Evolutionary conservation across 495 filamentous ascomycete species (phyloP).

Genomic region (Talaromyces stipitatus): DNA sequence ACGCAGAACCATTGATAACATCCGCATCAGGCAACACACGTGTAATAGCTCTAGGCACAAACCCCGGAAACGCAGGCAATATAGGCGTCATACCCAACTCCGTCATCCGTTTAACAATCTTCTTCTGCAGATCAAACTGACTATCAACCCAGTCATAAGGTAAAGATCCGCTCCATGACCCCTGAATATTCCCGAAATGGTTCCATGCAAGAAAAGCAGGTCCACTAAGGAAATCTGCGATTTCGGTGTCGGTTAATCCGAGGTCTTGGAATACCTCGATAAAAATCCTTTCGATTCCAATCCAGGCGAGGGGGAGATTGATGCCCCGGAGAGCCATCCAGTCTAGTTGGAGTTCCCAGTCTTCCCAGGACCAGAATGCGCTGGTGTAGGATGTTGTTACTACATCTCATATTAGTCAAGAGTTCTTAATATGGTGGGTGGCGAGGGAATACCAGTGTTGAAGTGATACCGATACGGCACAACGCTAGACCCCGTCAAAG

Average conservation of each 20-base stretch:
- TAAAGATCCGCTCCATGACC: constrained; percentile 37
- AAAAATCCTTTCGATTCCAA: constrained; percentile 44
- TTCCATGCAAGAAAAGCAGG: constrained; percentile 52
- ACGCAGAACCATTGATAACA: constrained; percentile 39
- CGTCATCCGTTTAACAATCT: constrained; percentile 42
- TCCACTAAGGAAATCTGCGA: constrained; percentile 37
- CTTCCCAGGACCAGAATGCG: constrained; percentile 47
- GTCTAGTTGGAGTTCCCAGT: constrained; percentile 48
- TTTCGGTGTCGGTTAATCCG: constrained; percentile 37
- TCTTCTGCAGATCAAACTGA: constrained; percentile 39
- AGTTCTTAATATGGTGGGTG: neutral
- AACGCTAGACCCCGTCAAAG: constrained; percentile 9
- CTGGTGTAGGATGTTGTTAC: constrained; percentile 49
- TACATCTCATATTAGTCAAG: constrained; percentile 7
- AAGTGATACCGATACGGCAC: constrained; percentile 42
- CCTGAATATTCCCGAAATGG: constrained; percentile 48
- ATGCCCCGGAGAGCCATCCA: constrained; percentile 47
- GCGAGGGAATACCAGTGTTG: constrained; percentile 20
- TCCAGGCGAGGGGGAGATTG: constrained; percentile 47
- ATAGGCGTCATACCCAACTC: constrained; percentile 49
- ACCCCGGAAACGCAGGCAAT: constrained; percentile 41
- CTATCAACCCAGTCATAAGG: constrained; percentile 37
- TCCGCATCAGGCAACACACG: constrained; percentile 33
- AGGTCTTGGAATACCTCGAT: constrained; percentile 41
- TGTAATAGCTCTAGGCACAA: constrained; percentile 34